Evolutionary conservation across 176 grass and related monocot genomes (phyloP).

Genomic region (Carex pumila): DNA sequence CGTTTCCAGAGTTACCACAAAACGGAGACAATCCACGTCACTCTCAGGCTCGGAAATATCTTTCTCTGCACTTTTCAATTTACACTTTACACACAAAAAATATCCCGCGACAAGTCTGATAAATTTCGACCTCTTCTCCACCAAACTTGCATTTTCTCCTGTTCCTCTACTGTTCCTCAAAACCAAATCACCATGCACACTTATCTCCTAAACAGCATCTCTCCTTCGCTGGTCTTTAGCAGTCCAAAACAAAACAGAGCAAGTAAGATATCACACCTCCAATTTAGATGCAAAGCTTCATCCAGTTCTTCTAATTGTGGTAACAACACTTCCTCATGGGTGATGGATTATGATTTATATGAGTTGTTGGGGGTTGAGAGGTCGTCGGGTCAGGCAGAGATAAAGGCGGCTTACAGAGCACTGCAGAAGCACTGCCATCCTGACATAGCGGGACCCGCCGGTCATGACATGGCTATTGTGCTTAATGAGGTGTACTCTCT

Average conservation of each 20-base stretch:
- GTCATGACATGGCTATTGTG: slow-evolving; percentile 86
- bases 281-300: slow-evolving; percentile 25
- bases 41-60: neutral
- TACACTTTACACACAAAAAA: neutral
- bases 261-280: neutral
- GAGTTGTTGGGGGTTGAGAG: slow-evolving; percentile 72
- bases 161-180: neutral
- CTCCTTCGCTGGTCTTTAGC: neutral
- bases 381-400: slow-evolving; percentile 48
- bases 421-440: slow-evolving; percentile 97
- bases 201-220: slow-evolving; percentile 33
- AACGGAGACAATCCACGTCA: neutral
- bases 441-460: slow-evolving; percentile 50
- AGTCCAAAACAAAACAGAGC: neutral
- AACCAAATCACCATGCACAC: slow-evolving; percentile 29
- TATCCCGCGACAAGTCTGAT: neutral
- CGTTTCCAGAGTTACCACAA: neutral
- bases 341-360: slow-evolving; percentile 71
- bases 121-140: neutral
- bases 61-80: neutral
- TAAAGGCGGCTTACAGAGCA: slow-evolving; percentile 75
- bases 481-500: slow-evolving; percentile 87
- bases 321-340: slow-evolving; percentile 32
- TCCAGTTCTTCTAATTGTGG: slow-evolving; percentile 1
- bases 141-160: neutral